Base-by-base conservation (phyloP, 139 green algal genomes). In the Ulvella scutata region DNA sequence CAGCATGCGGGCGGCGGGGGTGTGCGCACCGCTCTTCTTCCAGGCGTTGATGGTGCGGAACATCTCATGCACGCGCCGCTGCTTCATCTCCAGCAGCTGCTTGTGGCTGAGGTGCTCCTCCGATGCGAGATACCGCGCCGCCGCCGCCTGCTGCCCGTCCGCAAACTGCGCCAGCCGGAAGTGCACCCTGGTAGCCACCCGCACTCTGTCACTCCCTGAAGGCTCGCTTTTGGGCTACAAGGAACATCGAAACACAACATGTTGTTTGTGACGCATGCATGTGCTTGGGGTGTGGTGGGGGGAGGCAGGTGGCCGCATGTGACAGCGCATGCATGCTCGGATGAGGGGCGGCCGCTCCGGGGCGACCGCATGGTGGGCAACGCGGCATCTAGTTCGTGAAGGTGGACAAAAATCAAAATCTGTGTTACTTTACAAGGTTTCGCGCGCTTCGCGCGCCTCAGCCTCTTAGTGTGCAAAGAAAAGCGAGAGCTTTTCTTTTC, bases 111-210 rank as follows among this genome's bases (percentile, higher is more conserved):
- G n/a, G 51, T 67, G 51, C 13, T 67, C 51, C 13, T 36, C 10
- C 33, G 51, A 67, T 26, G 9, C 9, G 9, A 67, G 9, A 29
- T 67, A 26, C 17, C 4, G 6, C 13, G 33, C 9, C 2, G 51
- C 51, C 51, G 51, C 51, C 13, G 7, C 17, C n/a, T 67, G 51
- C 51, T 67, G 51, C 51, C 51, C n/a, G 51, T 67, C 51, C 51
- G 51, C 51, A 67, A 67, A 67, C n/a, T 23, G 51, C 51, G 51
- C 51, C 13, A 67, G 9, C 51, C 51, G 51, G 51, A 67, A 67
- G 51, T 67, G 51, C 13, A 67, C 51, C 51, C 51, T 67, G 51
- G n/a, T n/a, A n/a, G n/a, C n/a, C n/a, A n/a, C n/a, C n/a, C n/a
- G n/a, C n/a, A n/a, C n/a, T n/a, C n/a, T n/a, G n/a, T n/a, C n/a